Conservation (phyloP, 805 yeast species). For the Ogataea degrootiae region DNA sequence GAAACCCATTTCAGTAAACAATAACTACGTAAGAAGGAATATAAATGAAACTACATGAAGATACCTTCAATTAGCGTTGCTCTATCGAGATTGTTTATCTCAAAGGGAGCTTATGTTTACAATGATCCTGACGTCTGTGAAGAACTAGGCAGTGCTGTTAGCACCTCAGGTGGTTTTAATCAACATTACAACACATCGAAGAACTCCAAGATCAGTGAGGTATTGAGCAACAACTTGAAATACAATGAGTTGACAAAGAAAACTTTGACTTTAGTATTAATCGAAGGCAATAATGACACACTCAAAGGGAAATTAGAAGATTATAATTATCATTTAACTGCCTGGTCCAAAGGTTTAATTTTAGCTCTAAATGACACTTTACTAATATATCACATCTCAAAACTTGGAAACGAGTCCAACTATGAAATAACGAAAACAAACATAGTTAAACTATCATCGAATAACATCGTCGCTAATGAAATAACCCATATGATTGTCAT, state of each 20-base stretch:
- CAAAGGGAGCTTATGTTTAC: constrained; percentile 3
- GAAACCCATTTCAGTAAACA: too few relatives aligned
- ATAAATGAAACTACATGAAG: constrained; percentile 6
- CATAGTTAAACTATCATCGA: neutral
- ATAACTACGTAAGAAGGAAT: too few relatives aligned
- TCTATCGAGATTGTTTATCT: constrained; percentile 8
- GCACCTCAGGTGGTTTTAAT: too few relatives aligned
- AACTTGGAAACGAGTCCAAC: neutral
- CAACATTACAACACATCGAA: neutral
- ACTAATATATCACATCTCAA: constrained; percentile 2
- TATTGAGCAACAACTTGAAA: neutral
- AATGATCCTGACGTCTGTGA: neutral
- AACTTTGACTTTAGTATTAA: constrained; percentile 3
- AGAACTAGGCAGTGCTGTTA: neutral
- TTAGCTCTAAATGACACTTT: constrained; percentile 7
- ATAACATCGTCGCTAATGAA: neutral
- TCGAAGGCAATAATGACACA: neutral
- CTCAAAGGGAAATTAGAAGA: constrained; percentile 7
- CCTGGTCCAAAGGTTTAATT: constrained; percentile 9
- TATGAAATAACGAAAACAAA: neutral
- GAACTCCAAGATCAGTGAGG: neutral
- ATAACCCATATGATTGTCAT: neutral
- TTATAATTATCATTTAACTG: constrained; percentile 1
- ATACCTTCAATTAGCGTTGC: constrained; percentile 9
- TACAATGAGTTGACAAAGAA: constrained; percentile 2